Conservation (phyloP, 2,329 filamentous ascomycete genomes). For the Aspergillus persii region DNA sequence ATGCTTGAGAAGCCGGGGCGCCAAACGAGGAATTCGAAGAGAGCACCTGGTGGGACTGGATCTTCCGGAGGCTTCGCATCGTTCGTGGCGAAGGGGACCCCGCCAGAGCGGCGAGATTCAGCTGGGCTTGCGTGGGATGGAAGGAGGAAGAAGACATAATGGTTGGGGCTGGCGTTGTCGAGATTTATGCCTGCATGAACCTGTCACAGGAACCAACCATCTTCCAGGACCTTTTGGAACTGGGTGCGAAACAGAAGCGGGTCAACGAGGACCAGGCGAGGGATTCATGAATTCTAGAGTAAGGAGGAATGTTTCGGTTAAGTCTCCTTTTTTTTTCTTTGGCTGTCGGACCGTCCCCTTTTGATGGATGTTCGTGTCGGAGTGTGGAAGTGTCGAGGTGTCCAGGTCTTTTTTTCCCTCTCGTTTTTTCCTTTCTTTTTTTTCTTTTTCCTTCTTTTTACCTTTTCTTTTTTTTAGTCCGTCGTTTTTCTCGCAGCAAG, state of each 20-base stretch:
- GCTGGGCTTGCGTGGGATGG: conserved; percentile 23
- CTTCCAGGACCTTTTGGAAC: conserved; percentile 15
- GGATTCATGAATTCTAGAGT: not conserved
- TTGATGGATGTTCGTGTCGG: no score
- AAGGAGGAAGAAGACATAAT: conserved; percentile 8
- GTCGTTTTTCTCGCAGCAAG: not conserved
- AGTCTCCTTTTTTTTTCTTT: not conserved
- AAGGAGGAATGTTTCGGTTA: not conserved
- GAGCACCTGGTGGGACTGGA: conserved; percentile 70
- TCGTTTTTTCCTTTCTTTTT: not conserved
- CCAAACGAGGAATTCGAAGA: conserved; percentile 53
- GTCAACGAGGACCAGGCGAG: conserved; percentile 10
- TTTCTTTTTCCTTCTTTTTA: not conserved
- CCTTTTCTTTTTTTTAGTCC: not conserved
- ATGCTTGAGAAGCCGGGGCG: conserved; percentile 40
- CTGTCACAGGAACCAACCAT: conserved; percentile 20
- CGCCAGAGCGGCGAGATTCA: conserved; percentile 26
- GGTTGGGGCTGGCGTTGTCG: conserved; percentile 1
- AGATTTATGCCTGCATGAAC: conserved; percentile 7
- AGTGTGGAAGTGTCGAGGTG: no score
- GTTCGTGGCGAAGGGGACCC: conserved; percentile 47
- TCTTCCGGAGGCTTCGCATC: conserved; percentile 66
- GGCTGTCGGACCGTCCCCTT: no score
- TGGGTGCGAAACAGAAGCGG: not conserved
- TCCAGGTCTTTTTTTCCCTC: no score